Evolutionary conservation across 495 filamentous ascomycete species (phyloP).

Genomic region (Aspergillus conjunctus): DNA sequence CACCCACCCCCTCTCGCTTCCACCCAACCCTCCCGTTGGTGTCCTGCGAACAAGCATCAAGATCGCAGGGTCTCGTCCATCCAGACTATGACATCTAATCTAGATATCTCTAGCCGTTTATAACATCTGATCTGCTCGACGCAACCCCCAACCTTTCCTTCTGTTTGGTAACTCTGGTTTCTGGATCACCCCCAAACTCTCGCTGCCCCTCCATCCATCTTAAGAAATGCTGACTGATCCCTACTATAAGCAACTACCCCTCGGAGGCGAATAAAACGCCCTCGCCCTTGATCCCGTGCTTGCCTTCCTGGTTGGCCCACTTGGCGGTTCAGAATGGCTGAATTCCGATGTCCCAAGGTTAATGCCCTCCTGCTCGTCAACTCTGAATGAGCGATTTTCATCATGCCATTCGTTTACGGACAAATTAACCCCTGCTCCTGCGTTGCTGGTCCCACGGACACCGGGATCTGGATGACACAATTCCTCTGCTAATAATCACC

Average conservation of each 20-base stretch:
- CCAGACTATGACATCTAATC: slow-evolving; percentile 1
- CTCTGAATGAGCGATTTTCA: slow-evolving; percentile 8
- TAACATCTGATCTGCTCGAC: no score
- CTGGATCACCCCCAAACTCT: neutral
- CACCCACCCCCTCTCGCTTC: slow-evolving; percentile 34
- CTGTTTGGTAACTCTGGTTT: neutral
- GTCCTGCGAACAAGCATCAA: slow-evolving; percentile 8
- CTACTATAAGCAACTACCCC: neutral
- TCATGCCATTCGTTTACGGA: slow-evolving; percentile 9
- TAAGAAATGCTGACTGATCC: neutral
- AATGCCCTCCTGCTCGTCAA: neutral
- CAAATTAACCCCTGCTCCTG: slow-evolving; percentile 4
- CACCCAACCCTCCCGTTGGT: slow-evolving; percentile 36
- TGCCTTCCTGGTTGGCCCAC: slow-evolving; percentile 25
- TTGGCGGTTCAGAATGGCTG: slow-evolving; percentile 10
- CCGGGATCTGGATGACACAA: slow-evolving; percentile 15
- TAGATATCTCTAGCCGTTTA: neutral
- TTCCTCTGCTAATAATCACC: slow-evolving; percentile 1
- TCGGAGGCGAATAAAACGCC: slow-evolving; percentile 8
- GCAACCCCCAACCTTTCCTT: neutral
- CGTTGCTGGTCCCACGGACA: neutral
- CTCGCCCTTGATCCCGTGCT: slow-evolving; percentile 19
- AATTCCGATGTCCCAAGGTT: slow-evolving; percentile 10
- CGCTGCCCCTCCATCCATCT: neutral
- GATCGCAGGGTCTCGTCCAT: slow-evolving; percentile 8